These are phyloP conservation scores for Kluyveromyces dobzhanskii DNA, from an alignment of 805 yeast genomes.

Conservation along the genomic window DNA sequence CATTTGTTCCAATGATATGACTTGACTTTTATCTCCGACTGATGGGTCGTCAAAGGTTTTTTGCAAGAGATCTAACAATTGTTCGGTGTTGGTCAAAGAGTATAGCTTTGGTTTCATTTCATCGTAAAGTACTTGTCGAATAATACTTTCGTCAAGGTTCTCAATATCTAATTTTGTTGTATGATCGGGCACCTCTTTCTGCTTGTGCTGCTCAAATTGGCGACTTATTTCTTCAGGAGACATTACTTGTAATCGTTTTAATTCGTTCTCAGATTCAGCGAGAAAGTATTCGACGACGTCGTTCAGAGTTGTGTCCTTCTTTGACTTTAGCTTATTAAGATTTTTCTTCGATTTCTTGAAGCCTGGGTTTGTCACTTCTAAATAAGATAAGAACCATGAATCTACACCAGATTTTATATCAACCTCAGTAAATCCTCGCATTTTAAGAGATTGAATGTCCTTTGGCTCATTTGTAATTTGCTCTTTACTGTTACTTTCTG, in stretches of 20 bases:
- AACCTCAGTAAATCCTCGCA: constrained; percentile 12
- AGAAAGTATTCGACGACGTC: constrained; percentile 16
- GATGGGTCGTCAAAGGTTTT: constrained; percentile 12
- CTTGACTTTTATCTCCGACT: constrained; percentile 5
- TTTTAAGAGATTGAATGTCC: constrained; percentile 2
- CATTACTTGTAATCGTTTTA: constrained; percentile 7
- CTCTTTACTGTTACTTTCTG: not conserved
- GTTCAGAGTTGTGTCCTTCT: constrained; percentile 8
- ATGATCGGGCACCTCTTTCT: not conserved
- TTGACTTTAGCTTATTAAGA: constrained; percentile 6
- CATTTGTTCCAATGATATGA: constrained; percentile 27
- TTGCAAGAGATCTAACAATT: constrained; percentile 14
- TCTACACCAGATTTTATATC: constrained; percentile 8
- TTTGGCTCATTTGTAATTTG: not conserved
- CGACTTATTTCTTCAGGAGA: constrained; percentile 9
- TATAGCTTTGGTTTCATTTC: constrained; percentile 7
- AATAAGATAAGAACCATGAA: constrained; percentile 17
- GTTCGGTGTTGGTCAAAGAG: constrained; percentile 13
- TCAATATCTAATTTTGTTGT: constrained; percentile 1
- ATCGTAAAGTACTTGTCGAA: constrained; percentile 6
- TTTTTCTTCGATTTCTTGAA: constrained; percentile 19
- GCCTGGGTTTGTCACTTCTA: constrained; percentile 16
- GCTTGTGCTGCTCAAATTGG: not conserved
- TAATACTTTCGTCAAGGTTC: constrained; percentile 5
- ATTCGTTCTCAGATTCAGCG: constrained; percentile 19